Percentiles rank a stretch among this genome's conserved stretches.
Evolutionary conservation across 208 protist genomes (phyloP).

Genomic region (Trypanosomatidae sp.): DNA sequence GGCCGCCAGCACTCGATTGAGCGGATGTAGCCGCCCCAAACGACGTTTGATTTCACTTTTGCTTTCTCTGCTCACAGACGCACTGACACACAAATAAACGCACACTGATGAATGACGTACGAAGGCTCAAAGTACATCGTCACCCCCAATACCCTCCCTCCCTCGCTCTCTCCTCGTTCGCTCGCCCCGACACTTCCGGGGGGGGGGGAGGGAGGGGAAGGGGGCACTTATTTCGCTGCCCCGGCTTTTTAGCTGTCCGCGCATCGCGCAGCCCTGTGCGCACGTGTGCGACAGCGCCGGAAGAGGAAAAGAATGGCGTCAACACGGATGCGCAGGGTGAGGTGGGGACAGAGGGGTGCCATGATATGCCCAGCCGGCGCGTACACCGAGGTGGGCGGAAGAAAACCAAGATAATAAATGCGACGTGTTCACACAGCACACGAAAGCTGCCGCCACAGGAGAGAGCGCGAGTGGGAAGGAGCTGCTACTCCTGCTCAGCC

Average conservation of each 20-base stretch:
- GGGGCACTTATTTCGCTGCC: not conserved
- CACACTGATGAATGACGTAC: not conserved
- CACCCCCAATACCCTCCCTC: not conserved
- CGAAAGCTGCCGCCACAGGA: not conserved
- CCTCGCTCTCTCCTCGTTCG: not conserved
- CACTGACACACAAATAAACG: not conserved
- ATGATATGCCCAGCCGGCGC: not conserved
- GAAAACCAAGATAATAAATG: not conserved
- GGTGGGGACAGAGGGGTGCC: not conserved
- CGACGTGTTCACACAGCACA: not conserved
- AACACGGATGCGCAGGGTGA: not conserved
- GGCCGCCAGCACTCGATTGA: not conserved
- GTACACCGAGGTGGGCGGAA: not conserved
- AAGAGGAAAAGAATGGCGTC: not conserved
- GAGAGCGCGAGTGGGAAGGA: not conserved
- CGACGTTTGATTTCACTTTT: not conserved
- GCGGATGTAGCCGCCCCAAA: not conserved
- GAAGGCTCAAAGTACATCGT: not conserved
- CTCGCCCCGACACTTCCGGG: not conserved
- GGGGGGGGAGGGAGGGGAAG: not conserved
- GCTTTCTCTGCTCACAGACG: not conserved
- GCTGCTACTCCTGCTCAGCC: constrained; percentile 75
- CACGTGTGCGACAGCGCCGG: not conserved
- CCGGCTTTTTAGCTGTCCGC: not conserved
- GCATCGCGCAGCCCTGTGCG: not conserved